Conservation (phyloP, 2,329 filamentous ascomycete species). For the Sporothrix brunneoviolacea region DNA sequence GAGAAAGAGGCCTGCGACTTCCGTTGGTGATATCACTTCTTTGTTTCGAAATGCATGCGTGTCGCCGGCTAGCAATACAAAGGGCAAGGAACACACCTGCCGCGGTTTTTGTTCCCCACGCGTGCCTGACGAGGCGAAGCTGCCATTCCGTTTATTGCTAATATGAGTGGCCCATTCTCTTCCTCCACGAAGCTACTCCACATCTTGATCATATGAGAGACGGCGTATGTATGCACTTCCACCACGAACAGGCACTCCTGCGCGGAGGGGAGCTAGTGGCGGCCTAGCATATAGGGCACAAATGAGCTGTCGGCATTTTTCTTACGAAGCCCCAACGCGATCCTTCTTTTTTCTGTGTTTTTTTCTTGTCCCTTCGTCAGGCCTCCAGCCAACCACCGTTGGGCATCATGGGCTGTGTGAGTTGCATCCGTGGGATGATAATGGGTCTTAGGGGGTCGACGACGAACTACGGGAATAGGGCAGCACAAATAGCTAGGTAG, state of each 20-base stretch:
- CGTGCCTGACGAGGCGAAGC: not conserved
- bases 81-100: no score
- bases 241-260: constrained; percentile 5
- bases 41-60: no score
- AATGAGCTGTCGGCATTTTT: not conserved
- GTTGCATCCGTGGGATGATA: not conserved
- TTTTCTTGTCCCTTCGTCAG: not conserved
- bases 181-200: not conserved
- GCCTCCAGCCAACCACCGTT: constrained; percentile 1
- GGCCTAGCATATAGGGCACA: constrained; percentile 3
- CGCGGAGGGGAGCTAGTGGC: not conserved
- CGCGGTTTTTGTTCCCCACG: not conserved
- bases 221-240: constrained; percentile 13
- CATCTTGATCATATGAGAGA: constrained; percentile 14
- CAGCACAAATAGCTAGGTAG: not conserved
- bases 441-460: not conserved
- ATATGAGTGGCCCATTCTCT: not conserved
- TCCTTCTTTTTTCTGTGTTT: not conserved
- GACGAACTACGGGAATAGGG: no score
- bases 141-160: no score
- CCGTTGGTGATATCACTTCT: no score
- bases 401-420: not conserved
- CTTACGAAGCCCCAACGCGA: no score
- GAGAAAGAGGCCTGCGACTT: no score
- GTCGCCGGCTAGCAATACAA: no score